Conservation (phyloP, 2,329 filamentous ascomycete genomes). For the Penicillium palitans region DNA sequence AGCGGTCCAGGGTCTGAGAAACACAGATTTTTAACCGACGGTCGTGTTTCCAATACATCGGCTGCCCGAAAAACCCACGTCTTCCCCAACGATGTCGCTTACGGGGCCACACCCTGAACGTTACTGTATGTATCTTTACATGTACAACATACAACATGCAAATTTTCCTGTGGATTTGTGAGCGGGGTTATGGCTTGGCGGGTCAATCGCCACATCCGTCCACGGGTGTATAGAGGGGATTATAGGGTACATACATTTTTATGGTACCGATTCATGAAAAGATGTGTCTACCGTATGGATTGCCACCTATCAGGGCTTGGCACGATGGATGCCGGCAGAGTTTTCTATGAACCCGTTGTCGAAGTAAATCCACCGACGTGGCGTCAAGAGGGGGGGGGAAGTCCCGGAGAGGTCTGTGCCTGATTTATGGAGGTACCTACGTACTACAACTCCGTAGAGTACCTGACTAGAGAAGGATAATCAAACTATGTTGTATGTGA, state of each 20-base stretch:
- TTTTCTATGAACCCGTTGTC: neutral
- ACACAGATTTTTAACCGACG: conserved; percentile 6
- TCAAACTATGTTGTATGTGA: neutral
- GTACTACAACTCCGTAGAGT: neutral
- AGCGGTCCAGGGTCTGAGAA: neutral
- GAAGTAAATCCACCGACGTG: conserved; percentile 1
- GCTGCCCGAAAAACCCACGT: conserved; percentile 1
- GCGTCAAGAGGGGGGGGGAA: neutral
- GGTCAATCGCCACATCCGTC: conserved; percentile 1
- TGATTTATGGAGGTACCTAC: neutral
- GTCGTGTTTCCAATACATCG: conserved; percentile 20
- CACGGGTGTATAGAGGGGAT: neutral
- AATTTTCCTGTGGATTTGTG: neutral
- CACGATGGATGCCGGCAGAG: conserved; percentile 3
- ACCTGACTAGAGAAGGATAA: neutral
- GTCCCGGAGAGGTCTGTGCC: neutral
- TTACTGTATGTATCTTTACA: neutral
- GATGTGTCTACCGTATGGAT: neutral
- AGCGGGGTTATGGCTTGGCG: conserved; percentile 5
- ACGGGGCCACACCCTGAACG: neutral
- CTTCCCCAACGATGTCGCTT: neutral
- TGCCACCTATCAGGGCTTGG: neutral
- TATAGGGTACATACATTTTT: neutral
- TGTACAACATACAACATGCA: neutral
- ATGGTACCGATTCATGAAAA: neutral